Evolutionary conservation across 352 stramenopile genomes (phyloP).

Genomic region (Halophytophthora polymorphica): DNA sequence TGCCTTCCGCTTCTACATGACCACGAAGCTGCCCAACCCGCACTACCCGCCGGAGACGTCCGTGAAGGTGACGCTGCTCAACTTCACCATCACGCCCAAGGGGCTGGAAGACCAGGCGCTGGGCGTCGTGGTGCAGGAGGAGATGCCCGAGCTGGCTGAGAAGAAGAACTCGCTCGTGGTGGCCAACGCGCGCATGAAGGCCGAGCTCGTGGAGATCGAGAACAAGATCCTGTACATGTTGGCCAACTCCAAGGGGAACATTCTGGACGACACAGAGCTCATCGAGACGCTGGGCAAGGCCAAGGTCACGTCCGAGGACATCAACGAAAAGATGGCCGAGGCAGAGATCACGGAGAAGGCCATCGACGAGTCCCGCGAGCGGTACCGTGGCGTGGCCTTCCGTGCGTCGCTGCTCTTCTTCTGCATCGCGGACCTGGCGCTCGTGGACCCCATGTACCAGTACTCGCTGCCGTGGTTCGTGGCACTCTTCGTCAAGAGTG

Average conservation of each 20-base stretch:
- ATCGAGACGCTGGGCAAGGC: conserved; percentile 91
- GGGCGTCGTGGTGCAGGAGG: conserved; percentile 90
- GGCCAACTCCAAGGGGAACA: conserved; percentile 91
- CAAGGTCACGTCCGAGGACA: conserved; percentile 91
- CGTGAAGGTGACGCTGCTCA: conserved; percentile 91
- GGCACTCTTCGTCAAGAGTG: conserved; percentile 88
- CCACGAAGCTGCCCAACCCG: conserved; percentile 91
- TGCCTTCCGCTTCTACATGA: conserved; percentile 92
- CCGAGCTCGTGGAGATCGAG: conserved; percentile 91
- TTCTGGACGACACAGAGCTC: conserved; percentile 91
- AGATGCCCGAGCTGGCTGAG: conserved; percentile 92
- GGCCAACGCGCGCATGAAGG: conserved; percentile 90
- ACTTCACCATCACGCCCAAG: conserved; percentile 92
- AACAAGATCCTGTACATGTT: conserved; percentile 94
- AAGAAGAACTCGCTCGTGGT: conserved; percentile 94
- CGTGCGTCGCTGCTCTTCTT: conserved; percentile 91
- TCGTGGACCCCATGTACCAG: conserved; percentile 94
- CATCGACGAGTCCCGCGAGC: conserved; percentile 88
- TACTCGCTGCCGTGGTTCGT: conserved; percentile 94
- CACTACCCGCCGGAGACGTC: conserved; percentile 92
- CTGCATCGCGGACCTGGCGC: conserved; percentile 87
- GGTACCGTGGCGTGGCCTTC: conserved; percentile 88
- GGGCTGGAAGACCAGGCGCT: conserved; percentile 91
- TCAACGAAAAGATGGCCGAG: conserved; percentile 92
- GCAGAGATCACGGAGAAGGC: conserved; percentile 90